Base-by-base conservation (phyloP, 441 rosid species). In the Adansonia gregorii region DNA sequence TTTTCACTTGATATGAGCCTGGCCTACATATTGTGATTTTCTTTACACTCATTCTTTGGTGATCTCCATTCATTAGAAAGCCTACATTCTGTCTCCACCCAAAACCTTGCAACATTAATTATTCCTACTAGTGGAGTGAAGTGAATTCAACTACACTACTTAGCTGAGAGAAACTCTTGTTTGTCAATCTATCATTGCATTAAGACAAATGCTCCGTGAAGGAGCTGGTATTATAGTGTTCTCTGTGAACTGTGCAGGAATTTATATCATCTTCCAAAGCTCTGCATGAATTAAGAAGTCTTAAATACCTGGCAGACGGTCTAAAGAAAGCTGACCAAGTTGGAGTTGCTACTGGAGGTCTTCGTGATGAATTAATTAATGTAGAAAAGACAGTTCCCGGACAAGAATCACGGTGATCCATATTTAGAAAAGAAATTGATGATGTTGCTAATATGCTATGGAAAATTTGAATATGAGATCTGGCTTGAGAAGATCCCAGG, bases 271-370 rank as follows among this genome's bases (percentile, higher is more conserved):
- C 87, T 78, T 76, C 87, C 85, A 83, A 81, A 83, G 90, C 87
- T 24, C 77, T 92, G 41, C 94, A 93, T 78, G 92, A 90, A 79
- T 81, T 93, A 67, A 89, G 84, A 79, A 84, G 95, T 79, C 87
- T 82, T 81, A 87, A 78, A 72, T 81, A 87, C 82, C 80, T 83
- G 0, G 97, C 95, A 0, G 85, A 78, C 56, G 31, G 79, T 73
- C 78, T 90, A 35, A 89, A 78, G 78, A n/a, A 49, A 12, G 78
- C 84, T 41, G 87, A 79, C 63, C 81, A 83, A 80, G 19, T 88
- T 24, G 98, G 95, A 4, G 77, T 84, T 76, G 91, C 92, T 39
- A 55, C 90, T 69, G 94, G 93, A 76, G 81, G 92, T 79, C 87
- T 93, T 77, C 81, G 68, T 41, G 81, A 87, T 49, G 92, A 92